Conservation (phyloP, 495 filamentous ascomycete genomes). For the Hypomontagnella monticulosa region DNA sequence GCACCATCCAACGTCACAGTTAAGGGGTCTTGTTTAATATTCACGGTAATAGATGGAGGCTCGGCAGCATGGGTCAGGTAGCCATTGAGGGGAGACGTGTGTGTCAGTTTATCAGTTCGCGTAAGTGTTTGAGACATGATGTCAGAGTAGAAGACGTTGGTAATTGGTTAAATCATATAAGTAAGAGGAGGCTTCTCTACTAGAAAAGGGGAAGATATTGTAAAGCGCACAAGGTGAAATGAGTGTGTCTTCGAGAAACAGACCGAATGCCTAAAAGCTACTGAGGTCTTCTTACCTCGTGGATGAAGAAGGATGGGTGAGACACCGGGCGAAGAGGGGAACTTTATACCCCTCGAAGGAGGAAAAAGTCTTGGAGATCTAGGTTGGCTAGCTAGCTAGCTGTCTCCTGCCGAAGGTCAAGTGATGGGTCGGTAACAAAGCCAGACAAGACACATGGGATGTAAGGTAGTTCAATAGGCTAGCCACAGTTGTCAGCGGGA, state of each 20-base stretch:
- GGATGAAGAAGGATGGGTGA: neutral
- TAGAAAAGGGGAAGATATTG: neutral
- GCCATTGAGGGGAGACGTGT: constrained; percentile 9
- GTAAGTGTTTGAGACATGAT: constrained; percentile 36
- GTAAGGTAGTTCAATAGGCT: constrained; percentile 9
- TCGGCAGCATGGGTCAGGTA: constrained; percentile 27
- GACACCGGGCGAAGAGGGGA: constrained; percentile 1
- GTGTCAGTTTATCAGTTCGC: constrained; percentile 22
- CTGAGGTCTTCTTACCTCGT: neutral
- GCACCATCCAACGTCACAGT: constrained; percentile 59
- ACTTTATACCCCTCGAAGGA: constrained; percentile 27
- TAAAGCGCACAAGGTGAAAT: neutral
- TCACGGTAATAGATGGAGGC: constrained; percentile 48
- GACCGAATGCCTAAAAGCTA: constrained; percentile 30
- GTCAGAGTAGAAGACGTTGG: constrained; percentile 26
- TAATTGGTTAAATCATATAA: constrained; percentile 16
- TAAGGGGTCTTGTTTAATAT: constrained; percentile 60
- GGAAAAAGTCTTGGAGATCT: constrained; percentile 17
- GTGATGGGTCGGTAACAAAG: constrained; percentile 8
- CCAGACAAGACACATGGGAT: neutral
- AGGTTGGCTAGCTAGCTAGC: constrained; percentile 17
- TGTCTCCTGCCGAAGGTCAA: constrained; percentile 11
- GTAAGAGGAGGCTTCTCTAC: neutral
- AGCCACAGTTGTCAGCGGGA: constrained; percentile 33
- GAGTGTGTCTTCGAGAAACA: neutral